Percentiles rank a stretch among this genome's conserved stretches.
Evolutionary conservation across 805 yeast genomes (phyloP).

Genomic region (Vanderwaltozyma verrucispora): DNA sequence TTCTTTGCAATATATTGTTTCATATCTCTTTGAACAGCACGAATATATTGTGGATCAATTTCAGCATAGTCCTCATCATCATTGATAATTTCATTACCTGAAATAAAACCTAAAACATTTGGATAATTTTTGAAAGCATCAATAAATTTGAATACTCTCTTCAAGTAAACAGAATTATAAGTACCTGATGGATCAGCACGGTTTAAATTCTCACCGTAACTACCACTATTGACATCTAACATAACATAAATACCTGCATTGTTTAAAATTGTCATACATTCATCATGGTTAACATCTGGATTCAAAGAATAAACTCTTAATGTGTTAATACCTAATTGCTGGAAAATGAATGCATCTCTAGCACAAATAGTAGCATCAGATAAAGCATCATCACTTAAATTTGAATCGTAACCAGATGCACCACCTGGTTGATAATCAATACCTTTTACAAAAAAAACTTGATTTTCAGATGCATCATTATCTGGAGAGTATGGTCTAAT

Average conservation of each 20-base stretch:
- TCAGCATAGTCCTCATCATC: slow-evolving; percentile 52
- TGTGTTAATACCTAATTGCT: slow-evolving; percentile 76
- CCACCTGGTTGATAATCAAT: slow-evolving; percentile 95
- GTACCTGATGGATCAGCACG: slow-evolving; percentile 62
- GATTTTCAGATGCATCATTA: slow-evolving; percentile 31
- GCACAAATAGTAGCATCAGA: slow-evolving; percentile 60
- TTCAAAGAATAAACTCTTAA: slow-evolving; percentile 73
- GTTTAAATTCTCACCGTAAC: slow-evolving; percentile 52
- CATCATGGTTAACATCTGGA: slow-evolving; percentile 80
- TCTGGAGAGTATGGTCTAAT: slow-evolving; percentile 39
- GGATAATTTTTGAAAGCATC: slow-evolving; percentile 79
- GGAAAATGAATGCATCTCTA: slow-evolving; percentile 71
- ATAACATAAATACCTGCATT: slow-evolving; percentile 87
- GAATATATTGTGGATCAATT: slow-evolving; percentile 64
- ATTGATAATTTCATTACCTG: slow-evolving; percentile 89
- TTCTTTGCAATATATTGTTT: slow-evolving; percentile 65
- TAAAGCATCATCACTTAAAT: slow-evolving; percentile 47
- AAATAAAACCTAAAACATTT: slow-evolving; percentile 76
- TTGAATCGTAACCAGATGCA: slow-evolving; percentile 42
- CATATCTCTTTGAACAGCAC: slow-evolving; percentile 90
- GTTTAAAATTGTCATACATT: slow-evolving; percentile 82
- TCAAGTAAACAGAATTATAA: slow-evolving; percentile 60
- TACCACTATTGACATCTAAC: slow-evolving; percentile 76
- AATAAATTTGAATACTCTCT: slow-evolving; percentile 73
- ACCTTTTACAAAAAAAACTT: slow-evolving; percentile 72